Base-by-base conservation (phyloP, 306 rosid genomes). In the Styphnolobium japonicum region DNA sequence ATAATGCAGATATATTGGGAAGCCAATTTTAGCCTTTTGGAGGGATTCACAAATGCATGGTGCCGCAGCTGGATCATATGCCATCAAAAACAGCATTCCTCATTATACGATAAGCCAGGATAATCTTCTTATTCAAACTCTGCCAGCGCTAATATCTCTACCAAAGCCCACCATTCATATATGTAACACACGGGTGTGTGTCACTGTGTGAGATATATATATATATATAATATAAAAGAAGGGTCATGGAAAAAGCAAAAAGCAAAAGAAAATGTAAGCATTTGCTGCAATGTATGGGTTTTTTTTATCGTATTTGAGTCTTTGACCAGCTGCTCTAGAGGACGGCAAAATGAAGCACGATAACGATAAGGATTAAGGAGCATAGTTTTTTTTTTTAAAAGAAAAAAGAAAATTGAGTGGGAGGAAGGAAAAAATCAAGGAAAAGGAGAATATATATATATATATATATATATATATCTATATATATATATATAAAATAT, bases 11-110 rank as follows among this genome's bases (percentile, higher is more conserved):
- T 36, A 81, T 36, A 23, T 65, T 25, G 64, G 64, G 78, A 75
- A 82, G 79, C 88, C 89, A 90, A 85, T 78, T 73, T 83, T 25
- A 68, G 89, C 80, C 82, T 85, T 86, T 86, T 89, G 92, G 87
- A 86, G 25, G 81, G 89, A 89, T 78, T 81, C 84, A 48, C 46
- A 70, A 77, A 82, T 75, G 64, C 82, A 84, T 83, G 87, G 81
- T 77, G 37, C 87, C 83, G 42, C 87, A 57, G 42, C 22, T 71
- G 72, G 39, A 82, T 81, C 75, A 86, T 58, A 74, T 77, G 90
- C 85, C 83, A 87, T 81, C 82, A 82, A 78, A 86, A 84, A 80
- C 86, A 86, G 83, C 88, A 87, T 82, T 85, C 52, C 79, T 82
- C 80, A 64, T 84, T 72, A 83, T 74, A 65, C 55, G 68, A 80